These are phyloP conservation scores for Linnemannia schmuckeri DNA, from an alignment of 192 early-diverging fungal genomes.

Conservation along the genomic window DNA sequence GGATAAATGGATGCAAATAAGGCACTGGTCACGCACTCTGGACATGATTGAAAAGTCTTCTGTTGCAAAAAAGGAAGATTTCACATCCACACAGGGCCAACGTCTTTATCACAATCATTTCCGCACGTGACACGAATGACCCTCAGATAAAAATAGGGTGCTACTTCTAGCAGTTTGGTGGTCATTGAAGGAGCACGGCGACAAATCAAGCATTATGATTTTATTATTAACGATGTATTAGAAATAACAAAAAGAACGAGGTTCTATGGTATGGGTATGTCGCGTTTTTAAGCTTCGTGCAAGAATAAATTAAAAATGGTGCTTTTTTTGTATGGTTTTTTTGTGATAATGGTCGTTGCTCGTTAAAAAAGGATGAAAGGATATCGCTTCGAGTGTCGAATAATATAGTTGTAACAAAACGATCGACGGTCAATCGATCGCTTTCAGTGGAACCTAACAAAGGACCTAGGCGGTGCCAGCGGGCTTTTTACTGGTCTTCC, in stretches of 20 bases:
- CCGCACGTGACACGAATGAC: too few species aligned
- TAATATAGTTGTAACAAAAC: constrained; percentile 14
- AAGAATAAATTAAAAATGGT: background rate
- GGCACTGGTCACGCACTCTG: constrained; percentile 33
- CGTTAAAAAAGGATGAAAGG: background rate
- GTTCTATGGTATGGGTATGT: constrained; percentile 10
- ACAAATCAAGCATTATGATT: too few species aligned
- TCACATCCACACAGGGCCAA: background rate
- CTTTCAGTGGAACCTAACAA: background rate
- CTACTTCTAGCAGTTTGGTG: too few species aligned
- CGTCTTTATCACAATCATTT: background rate
- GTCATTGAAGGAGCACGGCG: too few species aligned
- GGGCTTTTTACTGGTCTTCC: constrained; percentile 40
- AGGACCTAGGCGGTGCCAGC: background rate
- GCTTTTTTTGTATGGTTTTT: background rate
- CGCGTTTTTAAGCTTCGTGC: background rate
- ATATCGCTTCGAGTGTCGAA: background rate
- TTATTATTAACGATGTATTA: too few species aligned
- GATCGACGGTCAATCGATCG: background rate
- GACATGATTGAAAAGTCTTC: constrained; percentile 47
- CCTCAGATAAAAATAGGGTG: too few species aligned
- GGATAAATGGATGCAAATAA: constrained; percentile 20
- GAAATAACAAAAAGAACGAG: background rate
- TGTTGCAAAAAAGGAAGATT: constrained; percentile 37
- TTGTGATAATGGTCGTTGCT: background rate